phyloP scores from a whole-genome alignment of 2,329 filamentous ascomycete genomes.

The Talaromyces marneffei region DNA sequence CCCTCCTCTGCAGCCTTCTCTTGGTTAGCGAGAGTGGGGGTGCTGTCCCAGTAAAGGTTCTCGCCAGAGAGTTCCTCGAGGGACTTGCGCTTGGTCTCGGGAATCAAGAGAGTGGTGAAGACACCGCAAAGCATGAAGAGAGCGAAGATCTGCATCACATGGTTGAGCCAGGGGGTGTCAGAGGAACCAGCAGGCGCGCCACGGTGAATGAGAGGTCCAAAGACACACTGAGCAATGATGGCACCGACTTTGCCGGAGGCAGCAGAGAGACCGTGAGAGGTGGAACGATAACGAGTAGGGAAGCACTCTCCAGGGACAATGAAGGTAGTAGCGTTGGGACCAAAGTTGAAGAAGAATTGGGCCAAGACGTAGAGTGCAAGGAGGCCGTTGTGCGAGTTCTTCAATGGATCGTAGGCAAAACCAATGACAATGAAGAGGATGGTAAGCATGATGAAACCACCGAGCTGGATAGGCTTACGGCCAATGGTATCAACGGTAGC shows the following conservation, averaged over 20 bases:
- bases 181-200: conserved; percentile 49
- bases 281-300: conserved; percentile 57
- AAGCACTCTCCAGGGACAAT: conserved; percentile 61
- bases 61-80: conserved; percentile 67
- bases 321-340: conserved; percentile 59
- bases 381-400: conserved; percentile 40
- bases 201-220: conserved; percentile 56
- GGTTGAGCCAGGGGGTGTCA: conserved; percentile 61
- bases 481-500: conserved; percentile 67
- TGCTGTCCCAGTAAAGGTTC: conserved; percentile 51
- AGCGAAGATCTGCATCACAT: conserved; percentile 71
- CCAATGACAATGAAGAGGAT: conserved; percentile 59
- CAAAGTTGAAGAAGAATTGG: conserved; percentile 53
- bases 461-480: conserved; percentile 68
- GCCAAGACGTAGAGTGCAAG: conserved; percentile 59
- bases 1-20: conserved; percentile 12
- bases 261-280: conserved; percentile 61
- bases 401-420: conserved; percentile 45
- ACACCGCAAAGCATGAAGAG: conserved; percentile 73
- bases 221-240: conserved; percentile 61
- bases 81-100: conserved; percentile 69
- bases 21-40: conserved; percentile 25
- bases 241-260: conserved; percentile 64
- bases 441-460: conserved; percentile 57
- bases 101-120: conserved; percentile 64